Base-by-base conservation (phyloP, 2,329 filamentous ascomycete genomes). In the Botrytis sinoallii region DNA sequence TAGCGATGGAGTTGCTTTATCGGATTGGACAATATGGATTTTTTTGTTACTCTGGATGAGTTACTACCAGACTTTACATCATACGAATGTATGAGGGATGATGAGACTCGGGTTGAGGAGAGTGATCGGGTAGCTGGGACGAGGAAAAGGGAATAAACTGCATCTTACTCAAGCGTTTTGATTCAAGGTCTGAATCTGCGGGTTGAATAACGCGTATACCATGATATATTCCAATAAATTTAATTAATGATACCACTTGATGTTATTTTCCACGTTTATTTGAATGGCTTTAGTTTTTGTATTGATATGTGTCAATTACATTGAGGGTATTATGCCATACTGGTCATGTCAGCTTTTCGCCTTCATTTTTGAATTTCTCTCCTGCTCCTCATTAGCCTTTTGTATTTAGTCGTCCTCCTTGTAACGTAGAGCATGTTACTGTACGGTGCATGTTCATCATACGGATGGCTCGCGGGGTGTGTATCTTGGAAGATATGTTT, bases 1-100 rank as follows among this genome's bases (percentile, higher is more conserved):
- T 77, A 79, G 76, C 77, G 77, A 73, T 69, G 77, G 77, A 76
- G 76, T 77, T 76, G 18, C 57, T 65, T 65, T 60, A 55, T 67
- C 25, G 25, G 32, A 14, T 67, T 55, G 32, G 32, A 29, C 14
- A 25, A 48, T 25, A 40, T 48, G 46, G 65, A 10, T 55, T 5
- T 55, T 4, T 55, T 52, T 67, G 32, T 20, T 10, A 52, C 9
- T 29, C 14, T 40, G 32, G 32, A 67, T 67, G 16, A 40, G 46
- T 35, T 52, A 40, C 46, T 12, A 29, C 46, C 32, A 22, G 14
- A 22, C 14, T 55, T 55, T 29, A 22, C n/a, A 10, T 38, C 52
- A 48, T n/a, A n/a, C 16, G 46, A 25, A 55, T 16, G 35, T 25
- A 20, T 67, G 25, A 25, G 25, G 65, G 29, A 40, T 40, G 14